Evolutionary conservation across 176 grass and related monocot species (phyloP), one percentile per base, ranked within the genome.

Genomic region (bread wheat (Triticum aestivum)): DNA sequence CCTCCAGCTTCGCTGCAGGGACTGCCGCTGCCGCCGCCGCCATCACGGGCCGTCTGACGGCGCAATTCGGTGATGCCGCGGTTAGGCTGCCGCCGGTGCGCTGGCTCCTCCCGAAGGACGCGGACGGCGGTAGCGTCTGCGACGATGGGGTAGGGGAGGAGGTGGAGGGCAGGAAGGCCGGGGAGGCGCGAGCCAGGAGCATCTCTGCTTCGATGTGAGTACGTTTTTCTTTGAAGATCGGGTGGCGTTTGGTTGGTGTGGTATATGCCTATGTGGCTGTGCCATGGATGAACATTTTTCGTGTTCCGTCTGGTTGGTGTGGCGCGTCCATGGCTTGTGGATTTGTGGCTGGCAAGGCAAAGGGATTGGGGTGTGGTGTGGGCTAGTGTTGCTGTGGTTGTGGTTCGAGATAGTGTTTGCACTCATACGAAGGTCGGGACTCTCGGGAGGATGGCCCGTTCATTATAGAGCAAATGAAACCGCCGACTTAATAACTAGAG

Each of bases 1-100:
- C 89, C 92, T 94, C 90, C 26, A 98, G 86, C 85, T 88, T 92
- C 11, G 69, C 76, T 2, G 91, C 86, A 1, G 89, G 54, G 3
- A 77, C 84, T 11, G 87, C 52, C 8, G 76, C 56, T 49, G 69
- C 85, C 8, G 79, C 79, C 13, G 62, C 42, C 7, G 89, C 80
- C 87, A 90, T 86, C 41, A 86, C 83, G 74, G 79, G 42, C 49
- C 88, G 74, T 61, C 92, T 74, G 64, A 18, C 75, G 11, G 8
- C 24, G 64, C 75, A 21, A 71, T 37, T 67, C 32, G 21, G 47
- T 1, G 52, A 15, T 5, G 65, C 71, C 5, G 71, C n/a, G 4
- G 69, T 66, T 14, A 47, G 41, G 39, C 54, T 54, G 51, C 17
- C 35, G 4, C 23, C 14, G 24, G 8, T 59, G 35, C 52, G 66